Percentiles rank a stretch among this genome's conserved stretches.
Conservation (phyloP, 352 stramenopile species). For the Phytophthora idaei region DNA sequence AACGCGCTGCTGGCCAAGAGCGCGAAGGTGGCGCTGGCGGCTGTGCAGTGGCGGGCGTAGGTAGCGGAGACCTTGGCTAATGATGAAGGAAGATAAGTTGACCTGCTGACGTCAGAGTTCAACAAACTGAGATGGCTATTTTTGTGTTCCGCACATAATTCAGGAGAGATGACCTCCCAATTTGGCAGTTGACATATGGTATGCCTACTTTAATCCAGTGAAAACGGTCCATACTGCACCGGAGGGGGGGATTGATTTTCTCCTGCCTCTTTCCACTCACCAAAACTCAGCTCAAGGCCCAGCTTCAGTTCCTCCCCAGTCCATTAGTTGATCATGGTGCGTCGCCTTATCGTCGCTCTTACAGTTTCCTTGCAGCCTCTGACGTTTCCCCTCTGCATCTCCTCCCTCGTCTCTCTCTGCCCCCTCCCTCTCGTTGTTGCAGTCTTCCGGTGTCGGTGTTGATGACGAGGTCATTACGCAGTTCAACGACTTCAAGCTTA, state of each 20-base stretch:
- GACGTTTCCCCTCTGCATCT: background rate
- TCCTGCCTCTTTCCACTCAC: constrained; percentile 29
- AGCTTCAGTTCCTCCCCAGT: constrained; percentile 13
- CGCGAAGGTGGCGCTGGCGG: constrained; percentile 54
- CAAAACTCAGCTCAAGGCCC: constrained; percentile 35
- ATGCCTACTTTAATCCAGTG: constrained; percentile 36
- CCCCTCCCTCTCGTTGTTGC: background rate
- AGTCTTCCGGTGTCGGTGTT: constrained; percentile 95
- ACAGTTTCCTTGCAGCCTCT: constrained; percentile 1
- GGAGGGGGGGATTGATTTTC: constrained; percentile 17
- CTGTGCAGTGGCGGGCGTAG: constrained; percentile 69
- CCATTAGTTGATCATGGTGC: constrained; percentile 32
- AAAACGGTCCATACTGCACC: background rate
- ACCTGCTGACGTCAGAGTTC: constrained; percentile 20
- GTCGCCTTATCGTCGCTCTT: background rate
- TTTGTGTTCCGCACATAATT: constrained; percentile 14
- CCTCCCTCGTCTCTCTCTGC: background rate
- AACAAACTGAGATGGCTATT: constrained; percentile 20
- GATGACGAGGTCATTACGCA: constrained; percentile 92
- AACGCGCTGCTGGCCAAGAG: constrained; percentile 62
- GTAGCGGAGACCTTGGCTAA: constrained; percentile 1
- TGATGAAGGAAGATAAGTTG: background rate
- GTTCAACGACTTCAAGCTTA: constrained; percentile 97
- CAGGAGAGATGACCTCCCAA: constrained; percentile 17
- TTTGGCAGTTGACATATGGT: constrained; percentile 27